phyloP scores from a whole-genome alignment of 345 rosid genomes.

The Gossypium rotundifolium region DNA sequence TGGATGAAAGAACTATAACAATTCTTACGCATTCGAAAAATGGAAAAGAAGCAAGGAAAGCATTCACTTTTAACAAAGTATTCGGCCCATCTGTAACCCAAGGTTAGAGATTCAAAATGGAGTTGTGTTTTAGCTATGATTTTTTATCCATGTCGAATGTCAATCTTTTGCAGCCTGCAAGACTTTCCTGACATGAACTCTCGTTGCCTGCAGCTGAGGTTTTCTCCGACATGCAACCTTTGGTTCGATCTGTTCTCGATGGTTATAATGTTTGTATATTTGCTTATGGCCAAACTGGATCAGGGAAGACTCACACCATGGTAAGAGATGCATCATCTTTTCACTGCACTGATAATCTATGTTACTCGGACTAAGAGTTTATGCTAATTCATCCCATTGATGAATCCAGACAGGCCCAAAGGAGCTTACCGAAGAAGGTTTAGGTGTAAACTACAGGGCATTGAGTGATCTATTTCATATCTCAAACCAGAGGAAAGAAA shows the following conservation, averaged over 20 bases:
- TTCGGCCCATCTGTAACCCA: conserved; percentile 80
- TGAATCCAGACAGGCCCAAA: conserved; percentile 76
- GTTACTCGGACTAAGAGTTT: not conserved
- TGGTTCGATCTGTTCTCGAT: conserved; percentile 92
- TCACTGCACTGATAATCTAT: not conserved
- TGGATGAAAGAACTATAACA: conserved; percentile 64
- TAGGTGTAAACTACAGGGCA: conserved; percentile 95
- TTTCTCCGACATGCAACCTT: conserved; percentile 73
- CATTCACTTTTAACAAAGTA: conserved; percentile 82
- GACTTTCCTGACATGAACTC: conserved; percentile 8
- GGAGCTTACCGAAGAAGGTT: conserved; percentile 69
- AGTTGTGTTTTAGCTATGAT: not conserved
- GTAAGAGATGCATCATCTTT: conserved; percentile 33
- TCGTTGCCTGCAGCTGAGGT: conserved; percentile 65
- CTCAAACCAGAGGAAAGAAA: conserved; percentile 58
- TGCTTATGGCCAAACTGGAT: conserved; percentile 99
- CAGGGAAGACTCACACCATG: conserved; percentile 96
- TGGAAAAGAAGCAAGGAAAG: conserved; percentile 72
- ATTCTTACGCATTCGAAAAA: conserved; percentile 51
- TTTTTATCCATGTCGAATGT: not conserved
- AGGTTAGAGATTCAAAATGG: conserved; percentile 38
- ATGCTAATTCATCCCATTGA: conserved; percentile 8
- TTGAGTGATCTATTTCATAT: conserved; percentile 72
- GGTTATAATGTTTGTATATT: conserved; percentile 97
- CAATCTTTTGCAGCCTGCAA: not conserved